phyloP scores from a whole-genome alignment of 805 yeast genomes.

The Starmerella etchellsii region DNA sequence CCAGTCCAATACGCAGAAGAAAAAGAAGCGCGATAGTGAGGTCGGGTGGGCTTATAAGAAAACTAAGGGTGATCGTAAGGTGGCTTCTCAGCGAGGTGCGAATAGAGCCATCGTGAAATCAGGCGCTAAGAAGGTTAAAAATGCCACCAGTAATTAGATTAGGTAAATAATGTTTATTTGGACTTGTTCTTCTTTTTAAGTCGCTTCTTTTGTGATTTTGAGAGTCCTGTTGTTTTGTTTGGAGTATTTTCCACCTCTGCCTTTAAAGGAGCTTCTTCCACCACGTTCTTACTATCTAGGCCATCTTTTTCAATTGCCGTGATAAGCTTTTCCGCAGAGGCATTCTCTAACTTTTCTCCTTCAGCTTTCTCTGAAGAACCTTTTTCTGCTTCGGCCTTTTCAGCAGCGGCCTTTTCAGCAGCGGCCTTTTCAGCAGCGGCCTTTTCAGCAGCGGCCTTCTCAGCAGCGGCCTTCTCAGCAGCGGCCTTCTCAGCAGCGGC shows the following conservation, averaged over 20 bases:
- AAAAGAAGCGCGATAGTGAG: conserved; percentile 49
- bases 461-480: conserved; percentile 13
- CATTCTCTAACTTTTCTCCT: no score
- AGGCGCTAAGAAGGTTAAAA: conserved; percentile 15
- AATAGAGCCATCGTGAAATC: conserved; percentile 17
- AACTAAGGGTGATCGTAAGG: conserved; percentile 55
- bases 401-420: not conserved
- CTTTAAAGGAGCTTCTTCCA: not conserved
- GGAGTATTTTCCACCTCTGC: not conserved
- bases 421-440: not conserved
- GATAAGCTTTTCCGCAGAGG: no score
- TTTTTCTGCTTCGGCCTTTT: not conserved
- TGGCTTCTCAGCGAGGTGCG: conserved; percentile 18
- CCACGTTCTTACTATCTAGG: conserved; percentile 19
- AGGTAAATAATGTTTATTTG: conserved; percentile 5
- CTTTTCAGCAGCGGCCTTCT: no score
- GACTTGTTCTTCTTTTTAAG: conserved; percentile 12
- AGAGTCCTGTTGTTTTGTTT: not conserved
- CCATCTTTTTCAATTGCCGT: not conserved
- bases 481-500: conserved; percentile 24
- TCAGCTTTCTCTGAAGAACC: conserved; percentile 1
- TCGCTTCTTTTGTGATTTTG: conserved; percentile 9
- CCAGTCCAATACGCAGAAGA: conserved; percentile 40
- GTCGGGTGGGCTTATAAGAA: conserved; percentile 59
- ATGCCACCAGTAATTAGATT: not conserved